Conservation (phyloP, 148 eudicot genomes). For the Cornus controversa region DNA sequence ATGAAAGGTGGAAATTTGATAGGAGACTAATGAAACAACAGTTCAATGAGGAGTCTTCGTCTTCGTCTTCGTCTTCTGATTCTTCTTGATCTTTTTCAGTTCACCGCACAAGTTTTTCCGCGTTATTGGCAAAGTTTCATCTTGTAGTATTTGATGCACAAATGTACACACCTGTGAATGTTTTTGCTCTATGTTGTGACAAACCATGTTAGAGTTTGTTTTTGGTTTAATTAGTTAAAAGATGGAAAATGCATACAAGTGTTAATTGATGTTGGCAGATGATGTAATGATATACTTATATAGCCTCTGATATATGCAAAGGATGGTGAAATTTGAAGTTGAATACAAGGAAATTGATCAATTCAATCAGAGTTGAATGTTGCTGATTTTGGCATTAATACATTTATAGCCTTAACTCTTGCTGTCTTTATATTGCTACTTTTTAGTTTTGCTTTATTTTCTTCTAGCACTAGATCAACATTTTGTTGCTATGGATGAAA, state of each 20-base stretch:
- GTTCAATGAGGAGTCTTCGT: background rate
- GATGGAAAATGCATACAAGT: background rate
- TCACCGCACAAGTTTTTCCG: background rate
- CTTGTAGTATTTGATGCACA: background rate
- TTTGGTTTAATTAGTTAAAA: background rate
- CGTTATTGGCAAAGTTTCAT: background rate
- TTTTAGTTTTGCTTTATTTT: background rate
- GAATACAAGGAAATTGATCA: background rate
- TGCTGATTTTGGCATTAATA: background rate
- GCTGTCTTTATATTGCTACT: background rate
- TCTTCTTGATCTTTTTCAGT: background rate
- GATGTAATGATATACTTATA: background rate
- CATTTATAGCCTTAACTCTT: background rate
- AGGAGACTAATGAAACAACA: background rate
- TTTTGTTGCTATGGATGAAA: background rate
- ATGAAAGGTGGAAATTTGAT: constrained; percentile 7
- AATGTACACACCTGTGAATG: too few relatives aligned
- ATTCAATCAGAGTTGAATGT: background rate
- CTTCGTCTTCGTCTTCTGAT: background rate
- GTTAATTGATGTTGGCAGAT: background rate
- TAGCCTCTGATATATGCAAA: too few relatives aligned
- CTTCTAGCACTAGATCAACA: background rate
- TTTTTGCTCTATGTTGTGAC: too few relatives aligned
- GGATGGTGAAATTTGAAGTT: background rate
- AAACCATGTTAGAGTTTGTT: background rate